These are phyloP conservation scores for Colletotrichum eremochloae DNA, from an alignment of 2,329 filamentous ascomycete genomes.

Conservation along the genomic window DNA sequence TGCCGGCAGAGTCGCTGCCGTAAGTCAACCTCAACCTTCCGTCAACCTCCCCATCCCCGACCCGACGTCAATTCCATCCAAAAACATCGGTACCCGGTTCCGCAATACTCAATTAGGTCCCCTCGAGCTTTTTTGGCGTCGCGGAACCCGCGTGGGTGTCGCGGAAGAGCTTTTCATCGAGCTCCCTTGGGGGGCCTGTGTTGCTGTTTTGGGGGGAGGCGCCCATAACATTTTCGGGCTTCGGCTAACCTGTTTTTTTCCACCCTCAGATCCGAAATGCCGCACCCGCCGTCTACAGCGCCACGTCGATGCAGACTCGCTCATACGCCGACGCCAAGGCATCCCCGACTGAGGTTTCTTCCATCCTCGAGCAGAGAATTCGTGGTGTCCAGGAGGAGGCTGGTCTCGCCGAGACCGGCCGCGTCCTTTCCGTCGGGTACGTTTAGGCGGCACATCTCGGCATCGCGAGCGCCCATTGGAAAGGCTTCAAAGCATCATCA, in stretches of 20 bases:
- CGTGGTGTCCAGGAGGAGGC: conserved; percentile 98
- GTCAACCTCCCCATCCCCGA: conserved; percentile 52
- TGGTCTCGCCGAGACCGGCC: conserved; percentile 96
- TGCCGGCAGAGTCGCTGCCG: conserved; percentile 89
- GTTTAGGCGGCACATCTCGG: conserved; percentile 56
- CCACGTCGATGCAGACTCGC: conserved; percentile 79
- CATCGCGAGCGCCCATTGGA: conserved; percentile 37
- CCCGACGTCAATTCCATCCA: conserved; percentile 62
- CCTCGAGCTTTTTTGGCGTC: conserved; percentile 54
- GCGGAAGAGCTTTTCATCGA: conserved; percentile 51
- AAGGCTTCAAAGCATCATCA: conserved; percentile 36
- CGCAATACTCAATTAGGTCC: conserved; percentile 54
- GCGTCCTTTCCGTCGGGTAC: conserved; percentile 99
- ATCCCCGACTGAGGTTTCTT: conserved; percentile 96
- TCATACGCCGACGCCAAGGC: conserved; percentile 95
- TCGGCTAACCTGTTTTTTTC: conserved; percentile 68
- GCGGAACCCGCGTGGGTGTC: conserved; percentile 40
- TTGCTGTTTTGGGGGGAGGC: conserved; percentile 45
- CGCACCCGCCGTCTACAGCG: conserved; percentile 82
- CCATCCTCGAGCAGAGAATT: conserved; percentile 99
- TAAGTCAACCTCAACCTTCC: conserved; percentile 71
- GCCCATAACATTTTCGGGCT: conserved; percentile 58
- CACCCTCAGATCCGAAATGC: conserved; percentile 83
- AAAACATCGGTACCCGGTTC: conserved; percentile 54
- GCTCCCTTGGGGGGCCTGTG: conserved; percentile 49